Percentiles rank a stretch among this genome's conserved stretches.
phyloP scores from a whole-genome alignment of 1,139 yeast genomes.

The Blastobotrys indianensis region DNA sequence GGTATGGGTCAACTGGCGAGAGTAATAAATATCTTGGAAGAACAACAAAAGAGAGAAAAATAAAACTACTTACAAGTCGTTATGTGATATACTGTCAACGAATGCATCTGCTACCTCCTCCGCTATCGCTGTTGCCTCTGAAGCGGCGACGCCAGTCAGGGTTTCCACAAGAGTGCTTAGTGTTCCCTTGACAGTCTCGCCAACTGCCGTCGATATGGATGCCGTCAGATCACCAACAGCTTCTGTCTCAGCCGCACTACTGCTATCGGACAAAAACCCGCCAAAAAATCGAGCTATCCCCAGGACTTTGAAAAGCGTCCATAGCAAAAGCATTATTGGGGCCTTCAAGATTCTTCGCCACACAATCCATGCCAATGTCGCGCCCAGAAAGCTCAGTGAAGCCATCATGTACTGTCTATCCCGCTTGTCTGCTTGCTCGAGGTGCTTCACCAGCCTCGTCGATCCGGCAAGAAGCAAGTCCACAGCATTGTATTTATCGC shows the following conservation, averaged over 20 bases:
- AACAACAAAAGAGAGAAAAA: no score
- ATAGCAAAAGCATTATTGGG: conserved; percentile 52
- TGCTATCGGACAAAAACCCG: background rate
- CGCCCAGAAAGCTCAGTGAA: conserved; percentile 50
- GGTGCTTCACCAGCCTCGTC: conserved; percentile 50
- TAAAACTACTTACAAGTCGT: no score
- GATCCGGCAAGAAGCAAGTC: conserved; percentile 52
- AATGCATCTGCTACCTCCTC: no score
- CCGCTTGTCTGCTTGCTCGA: conserved; percentile 60
- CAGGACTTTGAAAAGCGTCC: conserved; percentile 50
- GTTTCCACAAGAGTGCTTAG: no score
- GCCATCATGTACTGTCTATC: conserved; percentile 57
- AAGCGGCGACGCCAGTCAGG: no score
- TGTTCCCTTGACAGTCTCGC: no score
- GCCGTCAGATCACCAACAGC: background rate
- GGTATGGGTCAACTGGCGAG: conserved; percentile 76
- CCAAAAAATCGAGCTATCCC: conserved; percentile 32
- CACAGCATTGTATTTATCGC: conserved; percentile 48
- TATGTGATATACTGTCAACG: no score
- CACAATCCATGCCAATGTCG: conserved; percentile 56
- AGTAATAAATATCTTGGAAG: background rate
- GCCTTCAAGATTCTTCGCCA: conserved; percentile 57
- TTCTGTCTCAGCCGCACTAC: background rate
- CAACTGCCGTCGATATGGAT: background rate
- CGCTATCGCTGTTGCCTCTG: no score